Percentiles rank a stretch among this genome's conserved stretches.
Conservation (phyloP, 441 rosid species). For the Brassica hybrid region DNA sequence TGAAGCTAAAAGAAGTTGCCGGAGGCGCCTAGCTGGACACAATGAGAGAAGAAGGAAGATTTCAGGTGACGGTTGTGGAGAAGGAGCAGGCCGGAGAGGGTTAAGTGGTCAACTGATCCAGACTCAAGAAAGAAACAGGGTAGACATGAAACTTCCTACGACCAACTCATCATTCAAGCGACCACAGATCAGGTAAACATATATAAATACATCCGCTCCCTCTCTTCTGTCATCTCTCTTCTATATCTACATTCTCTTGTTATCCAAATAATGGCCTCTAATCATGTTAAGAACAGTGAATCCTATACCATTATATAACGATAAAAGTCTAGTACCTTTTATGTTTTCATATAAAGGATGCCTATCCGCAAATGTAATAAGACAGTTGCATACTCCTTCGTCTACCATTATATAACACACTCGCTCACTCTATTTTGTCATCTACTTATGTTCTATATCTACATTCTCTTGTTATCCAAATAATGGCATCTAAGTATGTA, state of each 20-base stretch:
- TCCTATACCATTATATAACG: constrained; percentile 15
- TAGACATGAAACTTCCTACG: constrained; percentile 47
- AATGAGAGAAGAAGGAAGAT: constrained; percentile 72
- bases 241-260: constrained; percentile 25
- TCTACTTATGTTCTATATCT: constrained; percentile 31
- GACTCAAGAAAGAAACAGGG: constrained; percentile 53
- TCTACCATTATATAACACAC: neutral
- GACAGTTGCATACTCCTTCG: neutral
- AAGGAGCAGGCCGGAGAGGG: constrained; percentile 51
- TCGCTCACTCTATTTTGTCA: constrained; percentile 95
- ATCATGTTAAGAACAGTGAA: constrained; percentile 18
- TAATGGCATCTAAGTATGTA: constrained; percentile 20
- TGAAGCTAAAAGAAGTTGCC: constrained; percentile 69
- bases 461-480: constrained; percentile 14
- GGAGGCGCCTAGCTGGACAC: constrained; percentile 70
- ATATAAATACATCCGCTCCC: constrained; percentile 54
- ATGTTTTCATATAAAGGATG: constrained; percentile 21
- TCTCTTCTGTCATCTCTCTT: constrained; percentile 80
- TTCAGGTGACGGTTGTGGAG: constrained; percentile 51
- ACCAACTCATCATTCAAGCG: constrained; percentile 54
- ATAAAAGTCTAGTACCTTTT: constrained; percentile 11
- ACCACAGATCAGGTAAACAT: constrained; percentile 56
- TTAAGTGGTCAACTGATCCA: constrained; percentile 39
- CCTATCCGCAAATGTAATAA: constrained; percentile 13
- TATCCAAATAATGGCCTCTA: constrained; percentile 30